Base-by-base conservation (phyloP, 768 basidiomycete species). In the Termitomyces titanicus region DNA sequence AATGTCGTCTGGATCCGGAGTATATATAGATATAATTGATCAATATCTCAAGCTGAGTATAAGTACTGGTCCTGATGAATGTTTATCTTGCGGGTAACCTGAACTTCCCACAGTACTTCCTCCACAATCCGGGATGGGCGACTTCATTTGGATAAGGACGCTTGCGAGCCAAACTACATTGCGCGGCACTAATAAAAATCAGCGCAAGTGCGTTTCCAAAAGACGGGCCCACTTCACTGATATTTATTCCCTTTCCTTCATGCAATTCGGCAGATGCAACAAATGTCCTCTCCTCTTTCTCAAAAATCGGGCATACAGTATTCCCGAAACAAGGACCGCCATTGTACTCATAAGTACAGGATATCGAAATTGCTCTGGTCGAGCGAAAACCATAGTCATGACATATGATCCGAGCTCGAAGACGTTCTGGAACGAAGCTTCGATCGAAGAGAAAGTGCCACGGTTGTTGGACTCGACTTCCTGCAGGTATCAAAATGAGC, bases 321-420 rank as follows among this genome's bases (percentile, higher is more conserved):
- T 38, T 11, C 57, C 62, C 9, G 63, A 54, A 10, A 59, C 15
- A 20, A 56, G 49, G 17, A 67, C 61, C 27, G 56, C 62, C 10
- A 50, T 18, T 3, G 58, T 46, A 22, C 66, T 67, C 48, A 63
- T 59, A 20, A 62, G 27, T 17, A 66, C 65, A 7, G 66, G 63
- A 52, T 61, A 66, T 33, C 51, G 39, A 44, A 67, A 67, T 62
- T 71, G 59, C 55, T 69, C 66, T 54, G 68, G 68, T 10, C 55
- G 55, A 10, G 65, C 46, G 38, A 63, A 67, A 8, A 65, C 47
- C 27, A 66, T 62, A 1, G 68, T 70, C 20, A 61, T 54, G 12
- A 49, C 51, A 52, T 61, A 68, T 1, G 68, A 66, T 24, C 54
- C 59, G 1, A 70, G 65, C 33, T 66, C 63, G 34, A 65, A 66